These are phyloP conservation scores for Lodderomyces margitis DNA, from an alignment of 1,139 yeast species.

Conservation along the genomic window DNA sequence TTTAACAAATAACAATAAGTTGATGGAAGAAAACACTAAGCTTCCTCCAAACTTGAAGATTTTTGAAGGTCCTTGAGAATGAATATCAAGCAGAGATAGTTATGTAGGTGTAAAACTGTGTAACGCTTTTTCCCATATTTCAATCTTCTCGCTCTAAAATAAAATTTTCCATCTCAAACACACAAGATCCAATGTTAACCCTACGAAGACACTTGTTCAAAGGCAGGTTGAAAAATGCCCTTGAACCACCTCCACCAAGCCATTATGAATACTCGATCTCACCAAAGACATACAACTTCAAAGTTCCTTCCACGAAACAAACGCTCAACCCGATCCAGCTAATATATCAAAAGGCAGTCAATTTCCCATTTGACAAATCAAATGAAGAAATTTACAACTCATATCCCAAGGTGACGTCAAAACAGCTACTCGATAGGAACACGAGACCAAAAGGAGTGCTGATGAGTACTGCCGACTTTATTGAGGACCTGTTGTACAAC, in stretches of 20 bases:
- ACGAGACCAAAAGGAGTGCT: constrained; percentile 61
- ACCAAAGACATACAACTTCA: constrained; percentile 49
- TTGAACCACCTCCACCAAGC: constrained; percentile 9
- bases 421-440: constrained; percentile 43
- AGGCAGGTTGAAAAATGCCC: constrained; percentile 3
- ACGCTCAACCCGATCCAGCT: constrained; percentile 34
- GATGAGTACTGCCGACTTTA: constrained; percentile 75
- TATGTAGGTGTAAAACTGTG: no score
- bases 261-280: constrained; percentile 48
- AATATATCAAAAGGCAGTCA: constrained; percentile 42
- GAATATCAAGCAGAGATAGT: no score
- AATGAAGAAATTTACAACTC: constrained; percentile 43
- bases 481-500: constrained; percentile 81
- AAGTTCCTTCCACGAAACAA: constrained; percentile 32
- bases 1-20: constrained; percentile 18
- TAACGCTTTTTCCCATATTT: no score
- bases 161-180: background rate
- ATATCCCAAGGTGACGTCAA: constrained; percentile 42
- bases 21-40: constrained; percentile 15
- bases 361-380: constrained; percentile 42
- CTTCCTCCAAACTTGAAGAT: constrained; percentile 18
- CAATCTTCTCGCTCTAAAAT: background rate
- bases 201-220: constrained; percentile 4
- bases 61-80: constrained; percentile 9
- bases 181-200: constrained; percentile 3